Base-by-base conservation (phyloP, 2,329 filamentous ascomycete genomes). In the Beauveria bassiana region DNA sequence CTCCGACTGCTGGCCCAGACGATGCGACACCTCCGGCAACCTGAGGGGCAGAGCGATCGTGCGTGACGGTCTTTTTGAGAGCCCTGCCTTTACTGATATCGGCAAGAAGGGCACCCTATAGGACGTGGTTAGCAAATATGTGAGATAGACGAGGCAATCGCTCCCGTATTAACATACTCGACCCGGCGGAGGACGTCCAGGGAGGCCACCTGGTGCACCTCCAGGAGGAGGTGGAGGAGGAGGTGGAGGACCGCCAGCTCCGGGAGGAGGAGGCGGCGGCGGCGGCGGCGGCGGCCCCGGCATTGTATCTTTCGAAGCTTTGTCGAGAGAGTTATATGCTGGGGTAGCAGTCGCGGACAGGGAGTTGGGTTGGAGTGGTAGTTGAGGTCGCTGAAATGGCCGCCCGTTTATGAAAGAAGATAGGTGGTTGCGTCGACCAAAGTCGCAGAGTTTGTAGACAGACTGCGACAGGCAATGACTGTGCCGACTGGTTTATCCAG, bases 31-130 rank as follows among this genome's bases (percentile, higher is more conserved):
- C 61, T 18, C 68, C 72, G 62, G 6, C 66, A 61, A 97, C 73
- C 56, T 83, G 69, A 0, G 93, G 93, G 8, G 91, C 91, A 24
- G 93, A 97, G 74, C 93, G 87, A 74, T 98, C 93, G 75, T 98
- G 97, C 67, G 93, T 90, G 61, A 91, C 87, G 38, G 91, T 81
- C 75, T 96, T 97, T 76, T 89, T 96, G 63, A 98, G 81, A 64
- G 79, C 78, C 67, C 78, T 81, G 66, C 93, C 95, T 74, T 96
- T 96, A 66, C 80, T 79, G 68, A 99, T 99, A 74, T 98, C 93
- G 70, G 86, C 83, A 50, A 98, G 84, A 42, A 99, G 81, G 60
- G 93, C 93, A 68, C 88, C 88, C 93, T 98, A 52, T 68, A 50
- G 26, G 63, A 64, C 59, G 34, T 28, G 3, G 40, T 61, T 40